These are phyloP conservation scores for Tympanopsis confertula DNA, from an alignment of 2,329 filamentous ascomycete genomes.

Conservation along the genomic window DNA sequence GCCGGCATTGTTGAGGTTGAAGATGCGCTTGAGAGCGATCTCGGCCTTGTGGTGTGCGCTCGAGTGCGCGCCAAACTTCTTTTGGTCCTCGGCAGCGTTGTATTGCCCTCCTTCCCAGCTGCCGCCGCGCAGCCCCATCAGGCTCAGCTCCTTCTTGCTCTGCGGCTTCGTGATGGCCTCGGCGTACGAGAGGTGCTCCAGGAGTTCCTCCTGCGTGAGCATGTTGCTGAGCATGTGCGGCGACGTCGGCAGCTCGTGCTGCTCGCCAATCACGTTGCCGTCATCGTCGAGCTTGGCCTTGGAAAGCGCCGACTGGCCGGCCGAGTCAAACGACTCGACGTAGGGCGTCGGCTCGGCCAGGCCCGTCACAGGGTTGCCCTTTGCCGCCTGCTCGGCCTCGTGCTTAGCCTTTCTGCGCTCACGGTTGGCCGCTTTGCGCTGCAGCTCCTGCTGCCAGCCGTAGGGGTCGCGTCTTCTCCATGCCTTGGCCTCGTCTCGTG, in stretches of 20 bases:
- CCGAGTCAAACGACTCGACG: slow-evolving; percentile 67
- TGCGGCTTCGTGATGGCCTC: slow-evolving; percentile 52
- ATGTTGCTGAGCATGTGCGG: slow-evolving; percentile 62
- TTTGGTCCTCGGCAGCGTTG: too few relatives aligned
- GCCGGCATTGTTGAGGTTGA: slow-evolving; percentile 64
- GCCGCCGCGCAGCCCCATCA: slow-evolving; percentile 15
- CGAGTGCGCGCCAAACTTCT: slow-evolving; percentile 29
- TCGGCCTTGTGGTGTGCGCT: slow-evolving; percentile 54
- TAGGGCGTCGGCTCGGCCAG: slow-evolving; percentile 72
- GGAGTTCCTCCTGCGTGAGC: slow-evolving; percentile 55
- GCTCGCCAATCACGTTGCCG: slow-evolving; percentile 25
- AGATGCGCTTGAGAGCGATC: slow-evolving; percentile 69
- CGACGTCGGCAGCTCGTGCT: slow-evolving; percentile 32
- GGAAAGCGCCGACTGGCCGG: slow-evolving; percentile 31
- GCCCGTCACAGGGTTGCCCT: slow-evolving; percentile 59
- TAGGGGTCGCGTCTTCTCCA: slow-evolving; percentile 70
- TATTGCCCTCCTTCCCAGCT: slow-evolving; percentile 19
- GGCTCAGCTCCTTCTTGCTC: slow-evolving; percentile 25
- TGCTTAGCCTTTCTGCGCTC: slow-evolving; percentile 61
- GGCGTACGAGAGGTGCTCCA: slow-evolving; percentile 54
- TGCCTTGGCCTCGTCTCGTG: slow-evolving; percentile 50
- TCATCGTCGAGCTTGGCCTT: slow-evolving; percentile 23
- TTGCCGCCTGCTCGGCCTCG: slow-evolving; percentile 46
- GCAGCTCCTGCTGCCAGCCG: slow-evolving; percentile 66
- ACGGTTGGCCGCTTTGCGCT: slow-evolving; percentile 74